Evolutionary conservation across 1,139 yeast species (phyloP).

Genomic region (Taiozyma sp.): DNA sequence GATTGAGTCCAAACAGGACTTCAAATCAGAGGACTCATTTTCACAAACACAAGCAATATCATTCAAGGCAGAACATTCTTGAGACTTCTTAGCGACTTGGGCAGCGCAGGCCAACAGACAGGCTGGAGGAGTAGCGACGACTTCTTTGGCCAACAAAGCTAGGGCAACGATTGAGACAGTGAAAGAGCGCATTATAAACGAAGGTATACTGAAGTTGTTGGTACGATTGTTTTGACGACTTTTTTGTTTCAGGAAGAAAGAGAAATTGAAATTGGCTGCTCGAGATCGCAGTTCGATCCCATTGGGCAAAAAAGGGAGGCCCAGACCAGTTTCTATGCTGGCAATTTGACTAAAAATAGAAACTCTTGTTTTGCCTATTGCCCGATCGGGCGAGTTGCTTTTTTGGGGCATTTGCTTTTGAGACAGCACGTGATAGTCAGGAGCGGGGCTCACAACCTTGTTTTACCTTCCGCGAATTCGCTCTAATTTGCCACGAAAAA

Average conservation of each 20-base stretch:
- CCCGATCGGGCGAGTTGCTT: not conserved
- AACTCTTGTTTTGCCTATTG: not conserved
- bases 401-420: not conserved
- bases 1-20: conserved; percentile 52
- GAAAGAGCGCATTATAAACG: conserved; percentile 28
- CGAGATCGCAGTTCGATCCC: not conserved
- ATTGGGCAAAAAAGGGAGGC: not conserved
- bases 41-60: conserved; percentile 64
- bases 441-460: not conserved
- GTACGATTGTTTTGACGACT: not conserved
- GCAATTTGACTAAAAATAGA: not conserved
- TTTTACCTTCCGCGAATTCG: not conserved
- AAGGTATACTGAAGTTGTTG: not conserved
- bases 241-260: not conserved
- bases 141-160: conserved; percentile 44
- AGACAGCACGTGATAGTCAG: not conserved
- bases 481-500: not conserved
- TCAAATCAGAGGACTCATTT: conserved; percentile 42
- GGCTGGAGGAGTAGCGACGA: conserved; percentile 79
- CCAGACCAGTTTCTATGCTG: not conserved
- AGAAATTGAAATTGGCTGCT: not conserved
- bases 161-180: conserved; percentile 43
- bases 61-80: conserved; percentile 53
- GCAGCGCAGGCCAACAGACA: conserved; percentile 87
- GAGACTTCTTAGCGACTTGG: conserved; percentile 50